Conservation (phyloP, 192 early-diverging fungal genomes). For the Entomortierella beljakovae region DNA sequence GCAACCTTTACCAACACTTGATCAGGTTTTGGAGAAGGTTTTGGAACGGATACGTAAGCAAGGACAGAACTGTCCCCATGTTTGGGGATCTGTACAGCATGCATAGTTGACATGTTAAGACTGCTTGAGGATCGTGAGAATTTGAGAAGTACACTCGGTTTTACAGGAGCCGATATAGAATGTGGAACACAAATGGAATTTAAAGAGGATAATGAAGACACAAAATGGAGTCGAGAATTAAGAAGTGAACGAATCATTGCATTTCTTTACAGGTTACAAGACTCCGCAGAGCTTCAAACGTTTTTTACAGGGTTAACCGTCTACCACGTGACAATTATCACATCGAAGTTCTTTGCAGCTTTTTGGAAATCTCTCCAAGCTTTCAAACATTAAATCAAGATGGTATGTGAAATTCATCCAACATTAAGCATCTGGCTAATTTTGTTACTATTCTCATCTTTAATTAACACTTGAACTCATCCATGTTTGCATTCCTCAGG, state of each 20-base stretch:
- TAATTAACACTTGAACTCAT: neutral
- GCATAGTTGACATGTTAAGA: conserved; percentile 40
- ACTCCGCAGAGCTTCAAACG: too few relatives aligned
- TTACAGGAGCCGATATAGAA: neutral
- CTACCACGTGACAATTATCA: too few relatives aligned
- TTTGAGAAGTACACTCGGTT: too few relatives aligned
- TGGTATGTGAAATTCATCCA: too few relatives aligned
- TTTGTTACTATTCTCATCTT: neutral
- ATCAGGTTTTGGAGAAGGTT: conserved; percentile 60
- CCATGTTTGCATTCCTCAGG: conserved; percentile 4
- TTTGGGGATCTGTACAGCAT: conserved; percentile 64
- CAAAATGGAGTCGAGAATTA: neutral
- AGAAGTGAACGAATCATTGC: neutral
- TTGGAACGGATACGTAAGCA: conserved; percentile 58
- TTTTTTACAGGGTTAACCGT: too few relatives aligned
- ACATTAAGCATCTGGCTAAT: neutral
- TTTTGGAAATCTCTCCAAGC: too few relatives aligned
- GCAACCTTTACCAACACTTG: conserved; percentile 82
- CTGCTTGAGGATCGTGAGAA: neutral
- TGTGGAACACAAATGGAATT: neutral
- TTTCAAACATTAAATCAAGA: too few relatives aligned
- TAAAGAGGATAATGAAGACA: neutral
- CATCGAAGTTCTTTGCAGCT: too few relatives aligned
- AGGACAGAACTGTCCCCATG: conserved; percentile 71
- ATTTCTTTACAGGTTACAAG: too few relatives aligned